Percentiles rank a stretch among this genome's conserved stretches.
Evolutionary conservation across 225 moss, liverwort and hornwort species (phyloP).

Genomic region (Climacium dendroides): DNA sequence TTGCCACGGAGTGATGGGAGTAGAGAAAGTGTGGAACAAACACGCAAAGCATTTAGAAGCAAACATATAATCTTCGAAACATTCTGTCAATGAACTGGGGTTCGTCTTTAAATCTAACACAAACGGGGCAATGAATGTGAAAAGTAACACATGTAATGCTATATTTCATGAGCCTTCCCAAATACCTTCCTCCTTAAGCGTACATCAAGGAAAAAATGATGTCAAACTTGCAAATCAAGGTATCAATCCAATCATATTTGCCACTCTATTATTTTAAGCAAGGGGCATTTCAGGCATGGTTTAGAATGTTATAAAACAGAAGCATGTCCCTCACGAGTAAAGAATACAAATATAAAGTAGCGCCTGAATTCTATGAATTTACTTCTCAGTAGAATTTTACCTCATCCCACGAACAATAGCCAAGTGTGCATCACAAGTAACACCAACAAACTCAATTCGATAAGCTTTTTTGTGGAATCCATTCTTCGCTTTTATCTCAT

Average conservation of each 20-base stretch:
- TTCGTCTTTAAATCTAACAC: not conserved
- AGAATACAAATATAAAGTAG: not conserved
- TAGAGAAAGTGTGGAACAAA: not conserved
- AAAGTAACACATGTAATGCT: not conserved
- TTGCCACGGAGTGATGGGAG: not conserved
- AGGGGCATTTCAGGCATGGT: not conserved
- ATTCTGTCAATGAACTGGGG: not conserved
- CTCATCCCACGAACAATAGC: slow-evolving; percentile 96
- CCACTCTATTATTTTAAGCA: not conserved
- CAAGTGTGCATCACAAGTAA: slow-evolving; percentile 87
- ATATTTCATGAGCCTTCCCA: not conserved
- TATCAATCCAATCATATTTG: not conserved
- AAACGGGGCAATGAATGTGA: not conserved
- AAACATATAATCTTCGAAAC: not conserved
- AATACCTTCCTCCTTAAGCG: not conserved
- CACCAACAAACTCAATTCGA: slow-evolving; percentile 85
- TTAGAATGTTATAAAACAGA: not conserved
- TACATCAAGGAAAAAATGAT: not conserved
- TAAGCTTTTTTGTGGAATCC: slow-evolving; percentile 39
- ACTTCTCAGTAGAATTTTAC: slow-evolving; percentile 3
- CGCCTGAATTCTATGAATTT: not conserved
- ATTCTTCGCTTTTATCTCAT: not conserved
- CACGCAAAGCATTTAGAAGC: not conserved
- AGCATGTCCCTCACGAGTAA: not conserved
- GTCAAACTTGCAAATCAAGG: not conserved